Percentiles rank a stretch among this genome's conserved stretches.
These are phyloP conservation scores for Celoporthe dispersa DNA, from an alignment of 2,329 filamentous ascomycete species.

Conservation along the genomic window DNA sequence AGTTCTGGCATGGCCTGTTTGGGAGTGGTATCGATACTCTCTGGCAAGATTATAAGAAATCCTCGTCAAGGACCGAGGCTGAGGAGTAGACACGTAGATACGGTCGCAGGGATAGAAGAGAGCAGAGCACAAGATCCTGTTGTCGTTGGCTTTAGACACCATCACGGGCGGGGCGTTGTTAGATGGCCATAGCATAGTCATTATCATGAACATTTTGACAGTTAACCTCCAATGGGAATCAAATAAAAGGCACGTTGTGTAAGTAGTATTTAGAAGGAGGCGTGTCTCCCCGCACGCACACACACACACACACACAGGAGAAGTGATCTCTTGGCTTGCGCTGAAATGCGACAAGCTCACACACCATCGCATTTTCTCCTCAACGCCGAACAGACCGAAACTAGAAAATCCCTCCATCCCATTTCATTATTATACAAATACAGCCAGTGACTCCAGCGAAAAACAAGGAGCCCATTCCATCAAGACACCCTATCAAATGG, in stretches of 20 bases:
- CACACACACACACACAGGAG: neutral
- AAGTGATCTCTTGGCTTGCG: neutral
- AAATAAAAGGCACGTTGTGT: neutral
- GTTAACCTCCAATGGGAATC: neutral
- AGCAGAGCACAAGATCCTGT: neutral
- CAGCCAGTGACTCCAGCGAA: conserved; percentile 11
- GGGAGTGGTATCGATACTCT: conserved; percentile 69
- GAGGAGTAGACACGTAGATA: conserved; percentile 7
- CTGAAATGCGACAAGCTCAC: conserved; percentile 6
- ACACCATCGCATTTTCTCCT: conserved; percentile 3
- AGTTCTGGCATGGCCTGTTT: conserved; percentile 71
- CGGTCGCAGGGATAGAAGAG: neutral
- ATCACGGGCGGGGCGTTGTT: neutral
- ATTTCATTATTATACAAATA: neutral
- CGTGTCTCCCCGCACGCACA: neutral
- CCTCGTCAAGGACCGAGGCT: conserved; percentile 32
- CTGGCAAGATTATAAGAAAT: conserved; percentile 72
- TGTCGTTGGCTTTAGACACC: neutral
- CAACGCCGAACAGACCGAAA: conserved; percentile 21
- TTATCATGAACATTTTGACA: neutral
- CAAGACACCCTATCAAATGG: conserved; percentile 10
- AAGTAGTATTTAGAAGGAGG: neutral
- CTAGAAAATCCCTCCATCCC: conserved; percentile 1
- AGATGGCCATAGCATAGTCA: neutral
- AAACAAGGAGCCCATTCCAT: neutral